Conservation (phyloP, 2,329 filamentous ascomycete species). For the Ascochyta lentis region DNA sequence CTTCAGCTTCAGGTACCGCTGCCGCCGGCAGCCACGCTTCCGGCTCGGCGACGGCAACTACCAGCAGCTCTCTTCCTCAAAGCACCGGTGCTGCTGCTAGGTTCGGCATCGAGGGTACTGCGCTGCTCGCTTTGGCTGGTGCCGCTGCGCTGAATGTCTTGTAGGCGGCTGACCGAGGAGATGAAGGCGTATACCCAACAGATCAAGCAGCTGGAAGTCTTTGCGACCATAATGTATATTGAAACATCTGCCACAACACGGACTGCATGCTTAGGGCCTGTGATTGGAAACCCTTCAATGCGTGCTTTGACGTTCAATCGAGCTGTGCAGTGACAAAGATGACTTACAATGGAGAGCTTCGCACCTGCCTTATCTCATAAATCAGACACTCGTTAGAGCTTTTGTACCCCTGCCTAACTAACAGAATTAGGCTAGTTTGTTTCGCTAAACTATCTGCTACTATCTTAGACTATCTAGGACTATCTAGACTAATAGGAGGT, state of each 20-base stretch:
- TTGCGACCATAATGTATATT: conserved; percentile 7
- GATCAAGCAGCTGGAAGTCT: neutral
- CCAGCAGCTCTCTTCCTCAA: conserved; percentile 16
- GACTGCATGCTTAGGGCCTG: neutral
- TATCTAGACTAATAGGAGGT: too few relatives aligned
- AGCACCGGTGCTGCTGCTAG: conserved; percentile 32
- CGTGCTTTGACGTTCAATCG: neutral
- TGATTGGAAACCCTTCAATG: neutral
- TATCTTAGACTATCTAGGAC: too few relatives aligned
- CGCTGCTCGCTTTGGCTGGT: conserved; percentile 30
- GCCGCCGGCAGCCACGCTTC: conserved; percentile 14
- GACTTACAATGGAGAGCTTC: too few relatives aligned
- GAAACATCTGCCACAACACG: neutral
- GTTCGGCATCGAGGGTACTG: conserved; percentile 27
- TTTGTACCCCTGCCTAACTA: too few relatives aligned
- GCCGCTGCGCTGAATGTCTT: conserved; percentile 29
- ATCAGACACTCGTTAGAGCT: too few relatives aligned
- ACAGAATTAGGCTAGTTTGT: too few relatives aligned
- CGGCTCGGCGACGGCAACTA: conserved; percentile 7
- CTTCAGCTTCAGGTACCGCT: conserved; percentile 14
- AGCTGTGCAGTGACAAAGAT: neutral
- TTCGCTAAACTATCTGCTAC: too few relatives aligned
- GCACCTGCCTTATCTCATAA: too few relatives aligned
- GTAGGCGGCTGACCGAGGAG: conserved; percentile 9
- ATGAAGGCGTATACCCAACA: neutral